Evolutionary conservation across 2,329 filamentous ascomycete species (phyloP).

Genomic region (Phialophora tarda): DNA sequence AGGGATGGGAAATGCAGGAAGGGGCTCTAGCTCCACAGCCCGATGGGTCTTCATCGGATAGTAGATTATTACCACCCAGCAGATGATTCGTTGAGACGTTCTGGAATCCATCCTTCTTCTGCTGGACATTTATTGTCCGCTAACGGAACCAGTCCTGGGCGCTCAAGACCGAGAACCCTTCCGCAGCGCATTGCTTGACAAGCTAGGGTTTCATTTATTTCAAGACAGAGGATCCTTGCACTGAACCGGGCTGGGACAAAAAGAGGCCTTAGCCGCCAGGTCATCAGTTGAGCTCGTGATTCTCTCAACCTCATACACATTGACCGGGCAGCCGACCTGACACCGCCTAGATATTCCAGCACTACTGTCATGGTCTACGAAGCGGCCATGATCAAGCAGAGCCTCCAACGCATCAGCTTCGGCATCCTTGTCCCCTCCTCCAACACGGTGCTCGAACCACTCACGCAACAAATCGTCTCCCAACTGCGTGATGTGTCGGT

Average conservation of each 20-base stretch:
- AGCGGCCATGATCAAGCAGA: constrained; percentile 14
- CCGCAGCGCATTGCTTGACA: not conserved
- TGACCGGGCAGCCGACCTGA: not conserved
- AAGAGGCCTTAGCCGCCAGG: constrained; percentile 1
- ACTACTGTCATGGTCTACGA: not conserved
- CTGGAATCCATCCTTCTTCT: not conserved
- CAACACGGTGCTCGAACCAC: constrained; percentile 53
- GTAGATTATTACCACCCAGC: not conserved
- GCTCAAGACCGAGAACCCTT: not conserved
- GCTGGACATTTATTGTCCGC: not conserved
- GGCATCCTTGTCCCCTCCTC: constrained; percentile 54
- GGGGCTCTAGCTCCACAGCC: not conserved
- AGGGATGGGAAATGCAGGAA: not conserved
- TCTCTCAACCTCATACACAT: not conserved
- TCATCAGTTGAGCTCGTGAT: not conserved
- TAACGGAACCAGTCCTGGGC: not conserved
- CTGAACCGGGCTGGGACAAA: not conserved
- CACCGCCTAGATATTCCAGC: not conserved
- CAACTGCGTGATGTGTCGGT: constrained; percentile 45
- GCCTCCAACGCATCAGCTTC: constrained; percentile 34
- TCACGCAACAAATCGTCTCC: constrained; percentile 48
- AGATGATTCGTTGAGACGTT: not conserved
- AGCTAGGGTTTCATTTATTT: not conserved
- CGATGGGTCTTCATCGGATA: not conserved
- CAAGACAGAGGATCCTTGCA: not conserved